Evolutionary conservation across 257 asterid species (phyloP), one percentile per base, ranked within the genome.

Genomic region (Salvia hispanica): DNA sequence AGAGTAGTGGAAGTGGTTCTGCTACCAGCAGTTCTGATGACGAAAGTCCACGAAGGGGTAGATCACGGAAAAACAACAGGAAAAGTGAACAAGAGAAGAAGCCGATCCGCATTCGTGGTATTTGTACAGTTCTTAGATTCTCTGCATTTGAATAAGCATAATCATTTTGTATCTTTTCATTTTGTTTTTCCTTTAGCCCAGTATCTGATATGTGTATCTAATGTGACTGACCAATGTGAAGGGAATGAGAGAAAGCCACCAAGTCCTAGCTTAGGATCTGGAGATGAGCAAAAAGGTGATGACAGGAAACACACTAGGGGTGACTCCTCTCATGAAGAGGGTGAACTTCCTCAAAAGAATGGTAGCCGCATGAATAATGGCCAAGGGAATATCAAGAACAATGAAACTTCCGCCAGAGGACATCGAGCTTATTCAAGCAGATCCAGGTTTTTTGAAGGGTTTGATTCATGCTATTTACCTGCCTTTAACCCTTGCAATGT

Each of bases 1-100:
- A 72, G 57, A 84, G 90, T 58, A 71, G 67, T 58, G 83, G 67
- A 53, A 84, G 94, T 66, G 80, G 83, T 64, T 72, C 79, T 64
- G 59, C 82, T 72, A 75, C 84, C 79, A 81, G 87, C 78, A 77
- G 90, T 71, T 79, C 92, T 40, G 96, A 91, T 66, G 89, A 82
- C 71, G 95, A 82, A 72, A 75, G 74, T 72, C 78, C 65, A 37
- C 74, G 72, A 9, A 71, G 64, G 54, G 74, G 69, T 46, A 77
- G 71, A 74, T 67, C 73, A 28, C 80, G 55, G 51, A 83, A 81
- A 80, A 67, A 79, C 64, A 74, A 67, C 56, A 45, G 34, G 45
- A 13, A 10, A 55, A 50, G 59, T 67, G 47, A 56, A 66, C 69
- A 71, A 71, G 80, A 58, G 69, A 75, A 74, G 77, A 78, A 75